These are phyloP conservation scores for Adansonia digitata DNA, from an alignment of 345 rosid species.

Conservation along the genomic window DNA sequence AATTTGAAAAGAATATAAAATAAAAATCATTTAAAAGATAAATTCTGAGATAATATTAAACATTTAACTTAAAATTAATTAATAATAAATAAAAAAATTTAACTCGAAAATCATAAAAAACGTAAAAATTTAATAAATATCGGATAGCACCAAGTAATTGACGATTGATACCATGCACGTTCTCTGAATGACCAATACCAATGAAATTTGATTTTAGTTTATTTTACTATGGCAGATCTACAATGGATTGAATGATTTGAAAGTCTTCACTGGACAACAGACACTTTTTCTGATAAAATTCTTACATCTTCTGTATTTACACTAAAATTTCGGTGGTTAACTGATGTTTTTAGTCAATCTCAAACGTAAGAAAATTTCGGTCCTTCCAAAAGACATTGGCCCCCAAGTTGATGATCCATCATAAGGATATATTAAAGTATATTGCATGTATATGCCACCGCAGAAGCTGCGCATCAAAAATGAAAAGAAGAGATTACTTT, in stretches of 20 bases:
- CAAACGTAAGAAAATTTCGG: background rate
- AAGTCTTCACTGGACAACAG: too few relatives aligned
- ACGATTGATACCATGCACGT: background rate
- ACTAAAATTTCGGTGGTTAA: background rate
- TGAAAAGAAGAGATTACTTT: background rate
- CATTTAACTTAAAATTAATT: too few relatives aligned
- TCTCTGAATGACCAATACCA: background rate
- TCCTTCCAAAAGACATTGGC: slow-evolving; percentile 10
- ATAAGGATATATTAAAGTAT: background rate
- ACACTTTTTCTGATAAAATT: too few relatives aligned
- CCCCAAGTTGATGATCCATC: background rate
- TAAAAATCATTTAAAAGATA: too few relatives aligned
- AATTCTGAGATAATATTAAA: too few relatives aligned
- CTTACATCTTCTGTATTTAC: background rate
- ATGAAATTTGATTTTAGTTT: background rate
- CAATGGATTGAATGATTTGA: too few relatives aligned
- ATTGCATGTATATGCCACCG: background rate
- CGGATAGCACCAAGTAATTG: too few relatives aligned
- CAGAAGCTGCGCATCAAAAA: background rate
- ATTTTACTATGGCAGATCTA: too few relatives aligned
- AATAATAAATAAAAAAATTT: too few relatives aligned
- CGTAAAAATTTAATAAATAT: too few relatives aligned
- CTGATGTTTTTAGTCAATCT: background rate
- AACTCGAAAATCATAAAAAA: too few relatives aligned
- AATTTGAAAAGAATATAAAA: too few relatives aligned